Conservation (phyloP, 768 basidiomycete species). For the Udeniomyces megalosporus region DNA sequence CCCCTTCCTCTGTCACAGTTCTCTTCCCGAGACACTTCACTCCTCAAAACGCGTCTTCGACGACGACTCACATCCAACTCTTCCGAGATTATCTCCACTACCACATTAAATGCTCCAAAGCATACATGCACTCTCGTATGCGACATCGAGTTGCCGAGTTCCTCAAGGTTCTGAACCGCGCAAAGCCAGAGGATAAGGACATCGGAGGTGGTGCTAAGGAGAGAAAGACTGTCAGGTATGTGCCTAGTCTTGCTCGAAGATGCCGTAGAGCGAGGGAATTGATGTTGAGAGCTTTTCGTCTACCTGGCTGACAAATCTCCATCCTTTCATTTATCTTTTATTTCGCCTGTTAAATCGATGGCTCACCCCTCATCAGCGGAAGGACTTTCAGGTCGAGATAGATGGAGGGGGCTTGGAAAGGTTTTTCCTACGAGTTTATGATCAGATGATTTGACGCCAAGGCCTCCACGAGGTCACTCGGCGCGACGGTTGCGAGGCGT, state of each 20-base stretch:
- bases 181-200: constrained; percentile 59
- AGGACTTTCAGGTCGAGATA: constrained; percentile 5
- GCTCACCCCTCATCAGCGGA: neutral
- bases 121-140: constrained; percentile 98
- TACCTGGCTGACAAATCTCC: too few relatives aligned
- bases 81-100: constrained; percentile 99
- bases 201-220: constrained; percentile 47
- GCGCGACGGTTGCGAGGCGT: too few relatives aligned
- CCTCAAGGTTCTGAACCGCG: constrained; percentile 76
- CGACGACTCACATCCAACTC: constrained; percentile 86
- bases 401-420: too few relatives aligned
- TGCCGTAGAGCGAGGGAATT: neutral
- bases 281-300: neutral
- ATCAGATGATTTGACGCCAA: too few relatives aligned
- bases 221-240: constrained; percentile 75
- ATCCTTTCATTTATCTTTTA: neutral
- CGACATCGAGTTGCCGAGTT: constrained; percentile 84
- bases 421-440: too few relatives aligned
- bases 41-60: constrained; percentile 46
- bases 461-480: too few relatives aligned
- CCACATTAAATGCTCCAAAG: constrained; percentile 96
- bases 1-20: constrained; percentile 33
- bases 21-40: constrained; percentile 91
- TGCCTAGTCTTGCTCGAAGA: neutral
- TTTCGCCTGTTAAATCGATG: neutral